A percentile compares a stretch with the other conserved stretches of the same genome.
phyloP scores from a whole-genome alignment of 2,329 filamentous ascomycete species.

The Arthroderma sp. region DNA sequence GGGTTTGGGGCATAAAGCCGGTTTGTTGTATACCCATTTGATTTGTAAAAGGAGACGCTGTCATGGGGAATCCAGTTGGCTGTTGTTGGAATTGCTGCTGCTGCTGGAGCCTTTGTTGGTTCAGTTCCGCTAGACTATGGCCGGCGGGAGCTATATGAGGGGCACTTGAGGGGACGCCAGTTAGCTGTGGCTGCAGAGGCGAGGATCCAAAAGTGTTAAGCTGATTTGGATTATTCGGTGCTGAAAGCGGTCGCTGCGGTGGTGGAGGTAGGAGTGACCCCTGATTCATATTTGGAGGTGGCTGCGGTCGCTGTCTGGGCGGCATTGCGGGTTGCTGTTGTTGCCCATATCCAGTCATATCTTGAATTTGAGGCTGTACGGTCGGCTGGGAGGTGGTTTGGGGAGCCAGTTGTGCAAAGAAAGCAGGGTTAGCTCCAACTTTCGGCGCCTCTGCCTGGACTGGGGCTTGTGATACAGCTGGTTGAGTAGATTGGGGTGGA shows the following conservation, averaged over 20 bases:
- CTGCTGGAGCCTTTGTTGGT: slow-evolving; percentile 42
- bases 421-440: slow-evolving; percentile 34
- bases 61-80: slow-evolving; percentile 44
- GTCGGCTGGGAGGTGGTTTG: slow-evolving; percentile 5
- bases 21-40: slow-evolving; percentile 18
- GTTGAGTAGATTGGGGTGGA: slow-evolving; percentile 31
- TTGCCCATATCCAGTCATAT: slow-evolving; percentile 26
- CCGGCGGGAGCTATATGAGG: slow-evolving; percentile 55
- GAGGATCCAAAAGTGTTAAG: slow-evolving; percentile 60
- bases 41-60: slow-evolving; percentile 21
- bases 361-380: slow-evolving; percentile 18
- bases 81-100: slow-evolving; percentile 44
- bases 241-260: slow-evolving; percentile 69
- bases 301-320: slow-evolving; percentile 55
- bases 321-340: slow-evolving; percentile 23
- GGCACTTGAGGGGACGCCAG: slow-evolving; percentile 48
- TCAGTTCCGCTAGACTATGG: slow-evolving; percentile 63
- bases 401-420: slow-evolving; percentile 36
- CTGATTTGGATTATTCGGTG: slow-evolving; percentile 63
- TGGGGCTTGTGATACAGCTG: slow-evolving; percentile 33
- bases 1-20: slow-evolving; percentile 30
- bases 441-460: slow-evolving; percentile 26
- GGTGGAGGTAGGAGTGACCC: slow-evolving; percentile 61
- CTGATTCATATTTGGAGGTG: slow-evolving; percentile 49
- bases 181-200: slow-evolving; percentile 71